These are phyloP conservation scores for Ophiocordyceps camponoti-leonardi DNA, from an alignment of 2,329 filamentous ascomycete genomes.

Conservation along the genomic window DNA sequence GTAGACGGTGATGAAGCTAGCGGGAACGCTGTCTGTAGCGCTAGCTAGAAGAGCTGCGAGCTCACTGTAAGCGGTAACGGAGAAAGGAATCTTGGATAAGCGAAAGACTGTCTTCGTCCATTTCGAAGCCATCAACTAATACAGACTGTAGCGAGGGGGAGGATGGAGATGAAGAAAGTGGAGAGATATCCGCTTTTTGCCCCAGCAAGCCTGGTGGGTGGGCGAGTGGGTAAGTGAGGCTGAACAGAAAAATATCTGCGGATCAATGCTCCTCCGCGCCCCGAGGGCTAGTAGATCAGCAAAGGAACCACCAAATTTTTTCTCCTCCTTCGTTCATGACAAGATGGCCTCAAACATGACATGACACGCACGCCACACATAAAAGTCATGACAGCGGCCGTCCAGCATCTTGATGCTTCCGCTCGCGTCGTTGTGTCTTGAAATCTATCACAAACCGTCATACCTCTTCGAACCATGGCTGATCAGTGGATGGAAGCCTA, in stretches of 20 bases:
- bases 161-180: not conserved
- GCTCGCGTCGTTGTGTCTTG: constrained; percentile 3
- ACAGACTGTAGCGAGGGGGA: not conserved
- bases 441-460: not conserved
- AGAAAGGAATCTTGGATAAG: not conserved
- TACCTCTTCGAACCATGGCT: constrained; percentile 11
- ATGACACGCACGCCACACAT: constrained; percentile 11
- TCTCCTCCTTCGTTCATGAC: not conserved
- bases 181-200: not conserved
- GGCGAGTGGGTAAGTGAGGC: not conserved
- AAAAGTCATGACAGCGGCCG: constrained; percentile 12
- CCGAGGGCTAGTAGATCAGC: too few relatives aligned
- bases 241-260: not conserved
- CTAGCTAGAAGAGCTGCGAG: not conserved
- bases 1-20: not conserved
- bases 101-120: not conserved
- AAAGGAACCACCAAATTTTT: not conserved
- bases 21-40: not conserved
- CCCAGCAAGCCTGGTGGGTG: not conserved
- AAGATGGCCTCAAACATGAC: constrained; percentile 12
- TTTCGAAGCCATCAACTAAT: not conserved
- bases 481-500: constrained; percentile 16
- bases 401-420: constrained; percentile 11
- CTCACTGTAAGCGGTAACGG: not conserved
- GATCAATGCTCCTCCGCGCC: not conserved